Evolutionary conservation across 1,284 basidiomycete species (phyloP).

Genomic region (Moesziomyces parantarcticus): DNA sequence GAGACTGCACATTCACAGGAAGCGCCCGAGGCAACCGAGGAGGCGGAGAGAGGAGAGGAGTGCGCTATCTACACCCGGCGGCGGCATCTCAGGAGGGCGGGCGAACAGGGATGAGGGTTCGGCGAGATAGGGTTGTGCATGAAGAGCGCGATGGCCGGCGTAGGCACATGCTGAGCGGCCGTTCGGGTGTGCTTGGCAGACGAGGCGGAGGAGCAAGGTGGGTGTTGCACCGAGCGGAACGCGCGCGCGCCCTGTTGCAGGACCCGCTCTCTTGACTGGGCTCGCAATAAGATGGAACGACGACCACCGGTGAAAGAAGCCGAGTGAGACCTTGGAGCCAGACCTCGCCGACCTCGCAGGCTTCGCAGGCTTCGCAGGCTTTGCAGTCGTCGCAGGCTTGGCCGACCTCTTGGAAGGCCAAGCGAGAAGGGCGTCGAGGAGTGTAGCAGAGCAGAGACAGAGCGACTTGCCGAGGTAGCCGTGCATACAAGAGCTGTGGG

Average conservation of each 20-base stretch:
- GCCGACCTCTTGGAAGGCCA: not conserved
- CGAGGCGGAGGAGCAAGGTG: slow-evolving; percentile 6
- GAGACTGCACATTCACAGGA: slow-evolving; percentile 12
- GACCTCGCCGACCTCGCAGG: not conserved
- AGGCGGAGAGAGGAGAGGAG: no score
- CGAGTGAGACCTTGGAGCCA: slow-evolving; percentile 16
- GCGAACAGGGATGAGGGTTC: not conserved
- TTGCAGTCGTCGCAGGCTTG: no score
- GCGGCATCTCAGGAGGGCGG: not conserved
- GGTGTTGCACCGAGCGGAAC: not conserved
- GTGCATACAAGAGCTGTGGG: slow-evolving; percentile 5
- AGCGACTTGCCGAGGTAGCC: slow-evolving; percentile 10
- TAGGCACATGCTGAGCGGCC: slow-evolving; percentile 1
- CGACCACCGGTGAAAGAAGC: slow-evolving; percentile 5
- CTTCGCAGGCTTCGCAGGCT: no score
- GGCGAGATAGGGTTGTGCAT: slow-evolving; percentile 19
- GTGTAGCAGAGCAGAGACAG: slow-evolving; percentile 8
- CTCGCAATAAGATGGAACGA: no score
- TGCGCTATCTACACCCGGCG: no score
- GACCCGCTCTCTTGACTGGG: no score
- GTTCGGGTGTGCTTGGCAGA: slow-evolving; percentile 17
- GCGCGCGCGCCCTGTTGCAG: slow-evolving; percentile 1
- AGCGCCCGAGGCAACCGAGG: slow-evolving; percentile 4
- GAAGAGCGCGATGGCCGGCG: slow-evolving; percentile 3
- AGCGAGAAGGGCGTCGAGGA: slow-evolving; percentile 14